Evolutionary conservation across 2,329 filamentous ascomycete species (phyloP).

Genomic region (Arthroderma uncinatum): DNA sequence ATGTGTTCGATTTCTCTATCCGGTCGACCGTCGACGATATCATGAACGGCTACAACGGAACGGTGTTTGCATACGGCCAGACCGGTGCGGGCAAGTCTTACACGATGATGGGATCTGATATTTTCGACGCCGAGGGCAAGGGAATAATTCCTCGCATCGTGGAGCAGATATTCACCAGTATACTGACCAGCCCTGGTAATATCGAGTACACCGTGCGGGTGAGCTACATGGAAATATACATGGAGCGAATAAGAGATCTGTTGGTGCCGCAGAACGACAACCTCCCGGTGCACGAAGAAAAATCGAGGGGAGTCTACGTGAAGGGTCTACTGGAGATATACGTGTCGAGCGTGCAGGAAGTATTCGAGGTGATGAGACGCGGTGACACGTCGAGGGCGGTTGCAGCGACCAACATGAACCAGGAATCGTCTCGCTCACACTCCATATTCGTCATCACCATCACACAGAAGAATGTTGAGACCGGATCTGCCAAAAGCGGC

Average conservation of each 20-base stretch:
- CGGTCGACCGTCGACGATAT: constrained; percentile 94
- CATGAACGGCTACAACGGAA: constrained; percentile 97
- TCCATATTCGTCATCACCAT: constrained; percentile 97
- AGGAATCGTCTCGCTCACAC: constrained; percentile 94
- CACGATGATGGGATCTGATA: constrained; percentile 96
- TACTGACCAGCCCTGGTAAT: constrained; percentile 77
- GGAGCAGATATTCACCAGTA: constrained; percentile 94
- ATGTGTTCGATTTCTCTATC: constrained; percentile 98
- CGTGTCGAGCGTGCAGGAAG: constrained; percentile 87
- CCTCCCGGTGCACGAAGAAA: constrained; percentile 93
- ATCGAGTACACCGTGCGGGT: constrained; percentile 99
- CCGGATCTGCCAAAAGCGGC: constrained; percentile 88
- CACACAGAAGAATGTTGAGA: constrained; percentile 95
- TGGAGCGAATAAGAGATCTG: constrained; percentile 94
- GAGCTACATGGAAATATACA: constrained; percentile 99
- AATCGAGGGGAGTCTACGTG: constrained; percentile 90
- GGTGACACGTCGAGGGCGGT: constrained; percentile 85
- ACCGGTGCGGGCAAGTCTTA: constrained; percentile 98
- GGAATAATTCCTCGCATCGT: constrained; percentile 96
- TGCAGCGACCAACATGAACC: constrained; percentile 97
- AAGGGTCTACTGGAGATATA: constrained; percentile 93
- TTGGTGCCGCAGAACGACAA: constrained; percentile 91
- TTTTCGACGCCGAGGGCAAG: constrained; percentile 75
- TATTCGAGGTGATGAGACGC: constrained; percentile 91
- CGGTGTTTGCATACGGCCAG: constrained; percentile 96